Conservation (phyloP, 1,284 basidiomycete genomes). For the Baeospora myosura region DNA sequence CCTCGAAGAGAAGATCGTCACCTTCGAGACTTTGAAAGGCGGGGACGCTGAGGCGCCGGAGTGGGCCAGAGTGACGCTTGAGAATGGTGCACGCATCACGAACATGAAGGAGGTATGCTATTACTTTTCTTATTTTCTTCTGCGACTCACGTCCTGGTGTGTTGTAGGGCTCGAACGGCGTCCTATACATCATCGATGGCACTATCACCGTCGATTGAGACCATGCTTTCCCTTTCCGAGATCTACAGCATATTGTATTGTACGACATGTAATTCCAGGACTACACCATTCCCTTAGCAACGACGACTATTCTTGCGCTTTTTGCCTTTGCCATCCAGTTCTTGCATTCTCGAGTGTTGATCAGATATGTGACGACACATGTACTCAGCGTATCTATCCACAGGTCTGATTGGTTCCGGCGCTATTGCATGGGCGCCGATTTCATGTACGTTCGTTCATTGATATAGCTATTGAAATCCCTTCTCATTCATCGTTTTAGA, state of each 20-base stretch:
- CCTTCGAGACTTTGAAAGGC: conserved; percentile 35
- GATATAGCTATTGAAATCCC: too few species aligned
- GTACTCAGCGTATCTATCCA: not conserved
- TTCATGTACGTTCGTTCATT: too few species aligned
- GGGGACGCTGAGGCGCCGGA: conserved; percentile 31
- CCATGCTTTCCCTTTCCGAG: not conserved
- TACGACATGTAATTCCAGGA: too few species aligned
- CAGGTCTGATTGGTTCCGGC: not conserved
- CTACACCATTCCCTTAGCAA: too few species aligned
- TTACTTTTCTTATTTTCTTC: conserved; percentile 4
- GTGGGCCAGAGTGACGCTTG: conserved; percentile 52
- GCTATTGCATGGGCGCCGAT: too few species aligned
- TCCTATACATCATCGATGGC: conserved; percentile 66
- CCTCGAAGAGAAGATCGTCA: conserved; percentile 45
- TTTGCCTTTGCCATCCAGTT: not conserved
- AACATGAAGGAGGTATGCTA: conserved; percentile 48
- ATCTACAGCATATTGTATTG: not conserved
- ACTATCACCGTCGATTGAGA: conserved; percentile 36
- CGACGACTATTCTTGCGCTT: not conserved
- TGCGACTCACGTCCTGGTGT: conserved; percentile 5
- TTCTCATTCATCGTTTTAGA: too few species aligned
- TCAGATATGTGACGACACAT: not conserved
- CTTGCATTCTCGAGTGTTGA: not conserved
- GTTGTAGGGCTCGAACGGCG: conserved; percentile 57
- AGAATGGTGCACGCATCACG: conserved; percentile 44